These are phyloP conservation scores for Desmodesmus armatus DNA, from an alignment of 139 green algal species.

Conservation along the genomic window DNA sequence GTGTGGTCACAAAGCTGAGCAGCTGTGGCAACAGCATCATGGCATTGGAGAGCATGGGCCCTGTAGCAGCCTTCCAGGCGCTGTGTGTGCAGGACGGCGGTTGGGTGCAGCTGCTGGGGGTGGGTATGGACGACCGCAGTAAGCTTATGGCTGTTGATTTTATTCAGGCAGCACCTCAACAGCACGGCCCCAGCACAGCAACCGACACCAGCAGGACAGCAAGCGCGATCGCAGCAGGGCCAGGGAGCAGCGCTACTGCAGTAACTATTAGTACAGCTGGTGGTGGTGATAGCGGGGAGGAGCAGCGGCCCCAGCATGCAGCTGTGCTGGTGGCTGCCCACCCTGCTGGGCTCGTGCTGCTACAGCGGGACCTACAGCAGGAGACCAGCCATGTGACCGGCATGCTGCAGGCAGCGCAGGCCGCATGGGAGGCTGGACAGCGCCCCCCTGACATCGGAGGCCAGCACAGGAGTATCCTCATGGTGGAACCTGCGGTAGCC, in stretches of 20 bases:
- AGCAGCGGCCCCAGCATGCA: not conserved
- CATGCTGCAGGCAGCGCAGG: not conserved
- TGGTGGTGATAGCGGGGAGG: too few relatives aligned
- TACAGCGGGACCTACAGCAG: constrained; percentile 32
- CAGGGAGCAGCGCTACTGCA: too few relatives aligned
- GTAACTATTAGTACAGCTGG: too few relatives aligned
- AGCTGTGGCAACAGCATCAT: constrained; percentile 2
- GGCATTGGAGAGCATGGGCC: not conserved
- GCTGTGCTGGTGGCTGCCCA: constrained; percentile 22
- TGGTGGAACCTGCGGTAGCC: too few relatives aligned
- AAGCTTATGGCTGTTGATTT: constrained; percentile 20
- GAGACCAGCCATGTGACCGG: too few relatives aligned
- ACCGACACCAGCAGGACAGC: not conserved
- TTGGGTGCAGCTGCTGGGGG: constrained; percentile 17
- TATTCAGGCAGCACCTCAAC: not conserved
- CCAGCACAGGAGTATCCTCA: too few relatives aligned
- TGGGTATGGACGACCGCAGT: not conserved
- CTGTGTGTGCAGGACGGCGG: not conserved
- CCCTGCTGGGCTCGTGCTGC: constrained; percentile 13
- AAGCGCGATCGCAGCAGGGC: not conserved
- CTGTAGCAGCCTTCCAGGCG: constrained; percentile 5
- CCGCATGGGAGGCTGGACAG: constrained; percentile 33
- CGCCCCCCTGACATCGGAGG: too few relatives aligned
- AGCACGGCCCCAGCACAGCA: not conserved
- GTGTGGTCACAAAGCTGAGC: not conserved